A percentile compares a stretch with the other conserved stretches of the same genome.
phyloP scores from a whole-genome alignment of 331 rosid genomes.

The Cucumis variabilis region DNA sequence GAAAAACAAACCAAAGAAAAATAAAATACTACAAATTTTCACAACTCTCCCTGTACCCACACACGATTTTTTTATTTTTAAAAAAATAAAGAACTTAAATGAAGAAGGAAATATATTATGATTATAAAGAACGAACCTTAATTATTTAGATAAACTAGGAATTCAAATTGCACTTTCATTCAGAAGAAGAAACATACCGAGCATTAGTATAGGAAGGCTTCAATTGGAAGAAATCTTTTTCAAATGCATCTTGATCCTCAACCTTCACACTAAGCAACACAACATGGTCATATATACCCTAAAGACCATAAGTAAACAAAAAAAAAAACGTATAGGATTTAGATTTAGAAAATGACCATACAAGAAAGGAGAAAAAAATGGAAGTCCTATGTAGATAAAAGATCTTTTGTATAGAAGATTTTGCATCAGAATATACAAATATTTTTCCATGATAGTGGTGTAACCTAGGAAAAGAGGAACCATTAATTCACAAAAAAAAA shows the following conservation, averaged over 20 bases:
- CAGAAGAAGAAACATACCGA: slow-evolving; percentile 52
- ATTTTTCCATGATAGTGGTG: too few species aligned
- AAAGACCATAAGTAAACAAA: slow-evolving; percentile 48
- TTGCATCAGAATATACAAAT: too few species aligned
- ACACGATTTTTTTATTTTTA: too few species aligned
- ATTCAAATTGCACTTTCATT: background rate
- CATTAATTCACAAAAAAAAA: too few species aligned
- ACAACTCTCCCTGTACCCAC: background rate
- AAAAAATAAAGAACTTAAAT: too few species aligned
- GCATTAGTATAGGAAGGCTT: slow-evolving; percentile 95
- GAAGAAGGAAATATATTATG: background rate
- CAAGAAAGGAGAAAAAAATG: background rate
- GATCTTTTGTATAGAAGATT: slow-evolving; percentile 14
- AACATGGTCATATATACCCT: slow-evolving; percentile 97
- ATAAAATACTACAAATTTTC: background rate
- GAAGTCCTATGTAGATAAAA: background rate
- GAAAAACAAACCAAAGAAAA: slow-evolving; percentile 6
- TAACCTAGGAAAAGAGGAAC: too few species aligned
- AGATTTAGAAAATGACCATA: slow-evolving; percentile 1
- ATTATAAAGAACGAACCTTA: background rate
- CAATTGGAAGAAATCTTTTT: slow-evolving; percentile 95
- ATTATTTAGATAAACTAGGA: too few species aligned
- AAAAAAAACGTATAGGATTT: slow-evolving; percentile 18
- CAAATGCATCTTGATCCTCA: too few species aligned
- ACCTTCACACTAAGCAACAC: slow-evolving; percentile 86